Evolutionary conservation across 1,284 basidiomycete species (phyloP), one percentile per base, ranked within the genome.

Genomic region (Apiotrichum siamense): DNA sequence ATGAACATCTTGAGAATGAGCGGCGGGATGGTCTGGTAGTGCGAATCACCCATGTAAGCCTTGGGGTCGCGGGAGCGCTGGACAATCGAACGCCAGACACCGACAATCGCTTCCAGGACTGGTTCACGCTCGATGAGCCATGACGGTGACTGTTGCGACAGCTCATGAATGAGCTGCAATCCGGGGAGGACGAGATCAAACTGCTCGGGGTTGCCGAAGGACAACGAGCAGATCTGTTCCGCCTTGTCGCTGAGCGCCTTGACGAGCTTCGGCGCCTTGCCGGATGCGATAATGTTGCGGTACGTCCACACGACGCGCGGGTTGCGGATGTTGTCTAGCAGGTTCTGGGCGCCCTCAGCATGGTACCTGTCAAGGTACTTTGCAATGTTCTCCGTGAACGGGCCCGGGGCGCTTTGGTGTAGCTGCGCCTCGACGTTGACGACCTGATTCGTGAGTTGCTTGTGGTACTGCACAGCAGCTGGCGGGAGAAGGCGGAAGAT

Each of bases 401-500:
- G 92, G 60, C 87, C 97, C 43, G 81, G 81, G 5, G 85, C 84
- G 1, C 88, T 89, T 65, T 94, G 94, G 60, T 91, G 87, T 75
- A 99, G 83, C 60, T 86, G 82, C 1, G 85, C 80, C 75, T 99
- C 96, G 7, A 92, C 93, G 63, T 94, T 86, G n/a, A 97, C 91
- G 44, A 98, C 85, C 9, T 84, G 80, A 54, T 85, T 86, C 51
- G 90, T 84, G 26, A 99, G 83, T 48, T 84, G 83, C 63, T 89
- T 85, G 40, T 98, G 79, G 77, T 94, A 99, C 50, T 90, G 86
- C 59, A 90, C 89, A 24, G 96, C 96, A 0, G 91, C 85, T 11
- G 90, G 84, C 0, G 93, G 92, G 13, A 99, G 80, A 6, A 98
- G 83, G 63, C 97, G 91, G 77, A 98, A 98, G 55, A 99, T 91